These are phyloP conservation scores for Ophiostoma himal-ulmi DNA, from an alignment of 2,329 filamentous ascomycete species.

Conservation along the genomic window DNA sequence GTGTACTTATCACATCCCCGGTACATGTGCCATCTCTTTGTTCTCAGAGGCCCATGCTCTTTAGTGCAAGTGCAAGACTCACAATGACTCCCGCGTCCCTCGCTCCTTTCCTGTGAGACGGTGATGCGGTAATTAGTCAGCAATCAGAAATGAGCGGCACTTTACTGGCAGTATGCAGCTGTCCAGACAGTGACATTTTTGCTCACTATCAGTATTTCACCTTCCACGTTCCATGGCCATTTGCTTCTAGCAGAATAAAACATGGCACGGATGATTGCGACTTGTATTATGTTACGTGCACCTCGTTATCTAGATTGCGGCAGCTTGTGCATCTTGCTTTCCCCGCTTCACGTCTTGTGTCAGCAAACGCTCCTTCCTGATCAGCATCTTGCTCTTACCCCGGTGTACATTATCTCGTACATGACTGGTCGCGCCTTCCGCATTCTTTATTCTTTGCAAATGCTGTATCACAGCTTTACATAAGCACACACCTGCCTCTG, in stretches of 20 bases:
- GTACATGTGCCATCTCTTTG: not conserved
- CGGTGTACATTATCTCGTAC: not conserved
- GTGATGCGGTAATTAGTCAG: not conserved
- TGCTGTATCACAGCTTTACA: not conserved
- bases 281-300: not conserved
- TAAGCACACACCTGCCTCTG: not conserved
- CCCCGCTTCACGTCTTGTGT: conserved; percentile 15
- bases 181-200: not conserved
- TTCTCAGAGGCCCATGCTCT: not conserved
- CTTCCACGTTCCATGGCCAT: too few species aligned
- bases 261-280: not conserved
- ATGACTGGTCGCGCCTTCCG: conserved; percentile 14
- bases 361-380: not conserved
- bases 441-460: not conserved
- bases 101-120: not conserved
- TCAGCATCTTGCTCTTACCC: not conserved
- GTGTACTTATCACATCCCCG: too few species aligned
- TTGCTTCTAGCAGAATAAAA: not conserved
- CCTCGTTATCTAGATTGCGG: conserved; percentile 3
- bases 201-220: not conserved
- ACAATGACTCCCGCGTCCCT: not conserved
- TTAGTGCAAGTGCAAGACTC: not conserved
- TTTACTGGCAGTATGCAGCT: not conserved
- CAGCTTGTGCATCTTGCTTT: not conserved
- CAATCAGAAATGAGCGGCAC: not conserved